A percentile compares a stretch with the other conserved stretches of the same genome.
Conservation (phyloP, 2,329 filamentous ascomycete species). For the Thielaviopsis musarum region DNA sequence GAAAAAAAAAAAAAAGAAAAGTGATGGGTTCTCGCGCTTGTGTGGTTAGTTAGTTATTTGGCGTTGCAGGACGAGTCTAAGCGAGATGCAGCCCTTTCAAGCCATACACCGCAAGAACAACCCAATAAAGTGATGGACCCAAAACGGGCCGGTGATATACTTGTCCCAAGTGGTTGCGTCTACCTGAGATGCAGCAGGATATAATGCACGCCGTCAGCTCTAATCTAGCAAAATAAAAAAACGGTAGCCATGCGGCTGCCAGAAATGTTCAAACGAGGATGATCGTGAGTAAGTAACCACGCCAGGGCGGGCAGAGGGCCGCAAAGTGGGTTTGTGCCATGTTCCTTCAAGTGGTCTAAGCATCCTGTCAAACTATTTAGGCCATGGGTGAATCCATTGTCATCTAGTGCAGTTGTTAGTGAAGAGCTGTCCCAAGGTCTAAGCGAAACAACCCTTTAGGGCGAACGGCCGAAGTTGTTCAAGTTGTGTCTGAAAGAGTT, state of each 20-base stretch:
- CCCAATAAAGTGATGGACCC: background rate
- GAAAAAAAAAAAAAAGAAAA: background rate
- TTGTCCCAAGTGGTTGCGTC: background rate
- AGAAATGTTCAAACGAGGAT: background rate
- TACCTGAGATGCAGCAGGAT: background rate
- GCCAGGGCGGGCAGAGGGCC: background rate
- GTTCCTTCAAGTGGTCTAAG: background rate
- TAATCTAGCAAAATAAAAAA: background rate
- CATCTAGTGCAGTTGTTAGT: background rate
- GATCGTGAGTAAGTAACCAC: background rate
- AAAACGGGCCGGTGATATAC: background rate
- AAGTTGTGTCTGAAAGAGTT: background rate
- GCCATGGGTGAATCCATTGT: no score
- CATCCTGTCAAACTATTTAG: background rate
- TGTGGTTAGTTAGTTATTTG: background rate
- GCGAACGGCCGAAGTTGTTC: background rate
- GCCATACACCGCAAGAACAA: background rate
- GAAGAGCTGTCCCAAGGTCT: background rate
- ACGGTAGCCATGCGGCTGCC: background rate
- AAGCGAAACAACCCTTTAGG: background rate
- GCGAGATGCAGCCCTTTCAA: background rate
- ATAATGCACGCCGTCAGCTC: background rate
- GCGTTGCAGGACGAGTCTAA: background rate
- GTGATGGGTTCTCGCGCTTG: background rate
- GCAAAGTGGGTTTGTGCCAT: background rate